Evolutionary conservation across 2,329 filamentous ascomycete species (phyloP).

Genomic region (Fusarium chuoi): DNA sequence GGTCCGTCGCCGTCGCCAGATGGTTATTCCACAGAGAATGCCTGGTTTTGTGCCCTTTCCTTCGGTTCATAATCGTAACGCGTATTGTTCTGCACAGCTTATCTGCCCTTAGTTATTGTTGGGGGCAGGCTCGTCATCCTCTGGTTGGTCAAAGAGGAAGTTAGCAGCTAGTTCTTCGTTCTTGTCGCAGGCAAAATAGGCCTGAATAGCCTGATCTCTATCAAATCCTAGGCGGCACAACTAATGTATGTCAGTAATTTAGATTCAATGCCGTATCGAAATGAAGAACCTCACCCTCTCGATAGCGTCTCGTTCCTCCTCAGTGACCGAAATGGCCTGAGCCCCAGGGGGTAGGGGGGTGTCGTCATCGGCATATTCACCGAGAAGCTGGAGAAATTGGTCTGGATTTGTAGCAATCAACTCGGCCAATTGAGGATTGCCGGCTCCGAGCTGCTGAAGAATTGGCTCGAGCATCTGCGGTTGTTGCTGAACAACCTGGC

Average conservation of each 20-base stretch:
- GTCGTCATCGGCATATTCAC: constrained; percentile 88
- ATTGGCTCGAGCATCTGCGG: constrained; percentile 99
- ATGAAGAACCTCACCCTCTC: constrained; percentile 76
- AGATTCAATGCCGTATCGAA: constrained; percentile 44
- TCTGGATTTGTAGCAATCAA: constrained; percentile 93
- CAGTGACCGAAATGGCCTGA: constrained; percentile 89
- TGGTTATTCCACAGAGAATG: constrained; percentile 33
- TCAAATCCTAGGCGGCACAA: constrained; percentile 94
- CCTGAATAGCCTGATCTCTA: constrained; percentile 93
- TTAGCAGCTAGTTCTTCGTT: constrained; percentile 98
- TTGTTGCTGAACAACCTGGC: constrained; percentile 96
- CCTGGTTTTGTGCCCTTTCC: constrained; percentile 37
- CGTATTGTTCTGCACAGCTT: constrained; percentile 39
- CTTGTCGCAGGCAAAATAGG: constrained; percentile 99
- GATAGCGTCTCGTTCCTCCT: constrained; percentile 96
- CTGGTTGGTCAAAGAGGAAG: constrained; percentile 96
- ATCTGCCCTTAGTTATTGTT: constrained; percentile 53
- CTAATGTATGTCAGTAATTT: constrained; percentile 55
- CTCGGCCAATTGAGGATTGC: constrained; percentile 93
- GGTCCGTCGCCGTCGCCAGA: constrained; percentile 22
- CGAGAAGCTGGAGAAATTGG: constrained; percentile 89
- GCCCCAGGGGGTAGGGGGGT: constrained; percentile 87
- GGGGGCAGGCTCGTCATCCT: constrained; percentile 74
- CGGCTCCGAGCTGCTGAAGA: constrained; percentile 91
- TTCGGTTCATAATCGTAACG: constrained; percentile 44